Conservation (phyloP, 768 basidiomycete species). For the Boletus rubescentipes region DNA sequence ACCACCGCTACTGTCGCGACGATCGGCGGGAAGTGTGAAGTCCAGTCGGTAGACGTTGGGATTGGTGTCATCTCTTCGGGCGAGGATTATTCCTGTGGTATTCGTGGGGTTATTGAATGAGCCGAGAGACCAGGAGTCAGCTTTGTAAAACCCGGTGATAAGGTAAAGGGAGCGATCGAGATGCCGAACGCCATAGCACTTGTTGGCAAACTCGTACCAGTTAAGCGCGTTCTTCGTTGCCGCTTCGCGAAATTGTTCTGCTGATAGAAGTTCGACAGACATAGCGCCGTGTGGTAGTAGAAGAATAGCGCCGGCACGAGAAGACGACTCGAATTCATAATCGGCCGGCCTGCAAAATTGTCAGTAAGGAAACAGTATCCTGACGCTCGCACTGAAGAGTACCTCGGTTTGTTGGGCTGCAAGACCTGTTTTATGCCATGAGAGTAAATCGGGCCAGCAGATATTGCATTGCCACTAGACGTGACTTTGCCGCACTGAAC, state of each 20-base stretch:
- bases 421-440: background rate
- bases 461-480: background rate
- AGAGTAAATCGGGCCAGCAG: background rate
- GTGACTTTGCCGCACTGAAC: background rate
- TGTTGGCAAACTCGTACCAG: background rate
- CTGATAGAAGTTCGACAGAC: background rate
- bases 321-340: background rate
- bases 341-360: background rate
- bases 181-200: background rate
- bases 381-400: background rate
- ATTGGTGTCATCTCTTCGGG: background rate
- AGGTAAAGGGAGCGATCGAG: background rate
- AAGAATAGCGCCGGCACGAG: background rate
- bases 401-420: background rate
- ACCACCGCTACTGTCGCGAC: background rate
- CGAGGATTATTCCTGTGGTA: background rate
- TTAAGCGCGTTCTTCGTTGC: background rate
- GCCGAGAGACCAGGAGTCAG: background rate
- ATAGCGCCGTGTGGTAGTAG: background rate
- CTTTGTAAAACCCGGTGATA: slow-evolving; percentile 1
- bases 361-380: background rate
- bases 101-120: background rate
- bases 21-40: background rate
- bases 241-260: background rate
- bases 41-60: background rate